Conservation (phyloP, 257 asterid genomes). For the Solanum ahanhuiri region DNA sequence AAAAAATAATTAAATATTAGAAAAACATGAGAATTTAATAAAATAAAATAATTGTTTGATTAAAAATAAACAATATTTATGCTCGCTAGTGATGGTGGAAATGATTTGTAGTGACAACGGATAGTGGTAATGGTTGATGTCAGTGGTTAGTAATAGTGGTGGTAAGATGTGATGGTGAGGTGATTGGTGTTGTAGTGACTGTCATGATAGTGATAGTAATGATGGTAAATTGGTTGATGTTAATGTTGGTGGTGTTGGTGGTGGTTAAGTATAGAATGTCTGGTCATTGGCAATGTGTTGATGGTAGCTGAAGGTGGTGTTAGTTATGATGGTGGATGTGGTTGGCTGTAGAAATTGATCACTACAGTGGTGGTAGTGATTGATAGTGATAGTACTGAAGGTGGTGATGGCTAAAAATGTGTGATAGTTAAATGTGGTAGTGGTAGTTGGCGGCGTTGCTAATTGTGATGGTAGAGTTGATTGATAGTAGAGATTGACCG, state of each 20-base stretch:
- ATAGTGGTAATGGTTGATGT: background rate
- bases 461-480: background rate
- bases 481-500: background rate
- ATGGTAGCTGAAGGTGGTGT: background rate
- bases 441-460: background rate
- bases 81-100: background rate
- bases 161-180: background rate
- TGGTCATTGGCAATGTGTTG: background rate
- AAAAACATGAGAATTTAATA: too few relatives aligned
- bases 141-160: background rate
- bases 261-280: too few relatives aligned
- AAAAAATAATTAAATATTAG: too few relatives aligned
- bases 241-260: background rate
- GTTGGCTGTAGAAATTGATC: too few relatives aligned
- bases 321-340: background rate
- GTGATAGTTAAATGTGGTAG: too few relatives aligned
- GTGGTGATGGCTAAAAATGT: background rate
- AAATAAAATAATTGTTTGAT: too few relatives aligned
- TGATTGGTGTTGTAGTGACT: too few relatives aligned
- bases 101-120: too few relatives aligned
- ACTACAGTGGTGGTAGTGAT: background rate
- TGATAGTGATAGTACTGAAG: background rate
- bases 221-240: background rate
- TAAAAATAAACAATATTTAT: too few relatives aligned
- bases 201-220: too few relatives aligned